Percentiles rank a stretch among this genome's conserved stretches.
Conservation (phyloP, 2,329 filamentous ascomycete species). For the Mariannaea elegans region DNA sequence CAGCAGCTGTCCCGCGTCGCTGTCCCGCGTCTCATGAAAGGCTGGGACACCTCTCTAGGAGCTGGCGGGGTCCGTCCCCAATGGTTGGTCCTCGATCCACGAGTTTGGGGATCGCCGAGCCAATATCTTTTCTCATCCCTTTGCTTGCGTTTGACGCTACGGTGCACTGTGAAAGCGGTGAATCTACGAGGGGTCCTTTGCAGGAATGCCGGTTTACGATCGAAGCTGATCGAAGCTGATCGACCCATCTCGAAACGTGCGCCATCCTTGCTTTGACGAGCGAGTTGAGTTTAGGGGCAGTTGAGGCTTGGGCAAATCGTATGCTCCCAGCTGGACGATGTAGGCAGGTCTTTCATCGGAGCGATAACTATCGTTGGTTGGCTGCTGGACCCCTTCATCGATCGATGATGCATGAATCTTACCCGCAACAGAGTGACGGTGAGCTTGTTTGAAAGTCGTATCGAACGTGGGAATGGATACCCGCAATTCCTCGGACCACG, state of each 20-base stretch:
- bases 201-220: neutral
- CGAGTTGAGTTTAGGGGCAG: constrained; percentile 3
- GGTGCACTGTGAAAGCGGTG: constrained; percentile 35
- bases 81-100: constrained; percentile 12
- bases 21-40: neutral
- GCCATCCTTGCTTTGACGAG: constrained; percentile 12
- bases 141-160: constrained; percentile 36
- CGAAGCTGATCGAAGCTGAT: constrained; percentile 25
- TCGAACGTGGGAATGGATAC: constrained; percentile 25
- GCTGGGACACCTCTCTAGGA: neutral
- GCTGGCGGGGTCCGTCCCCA: constrained; percentile 2
- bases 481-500: constrained; percentile 33
- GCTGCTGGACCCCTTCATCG: constrained; percentile 6
- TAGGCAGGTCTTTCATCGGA: neutral
- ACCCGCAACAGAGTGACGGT: constrained; percentile 26
- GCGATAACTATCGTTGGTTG: constrained; percentile 8
- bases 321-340: constrained; percentile 5
- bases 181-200: constrained; percentile 28
- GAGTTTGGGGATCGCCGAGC: constrained; percentile 3
- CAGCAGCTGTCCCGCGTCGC: neutral
- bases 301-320: constrained; percentile 22
- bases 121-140: constrained; percentile 19
- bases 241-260: constrained; percentile 30
- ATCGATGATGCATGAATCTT: constrained; percentile 28
- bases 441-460: constrained; percentile 25